Evolutionary conservation across 2,329 filamentous ascomycete genomes (phyloP).

Genomic region (Apiospora sp.): DNA sequence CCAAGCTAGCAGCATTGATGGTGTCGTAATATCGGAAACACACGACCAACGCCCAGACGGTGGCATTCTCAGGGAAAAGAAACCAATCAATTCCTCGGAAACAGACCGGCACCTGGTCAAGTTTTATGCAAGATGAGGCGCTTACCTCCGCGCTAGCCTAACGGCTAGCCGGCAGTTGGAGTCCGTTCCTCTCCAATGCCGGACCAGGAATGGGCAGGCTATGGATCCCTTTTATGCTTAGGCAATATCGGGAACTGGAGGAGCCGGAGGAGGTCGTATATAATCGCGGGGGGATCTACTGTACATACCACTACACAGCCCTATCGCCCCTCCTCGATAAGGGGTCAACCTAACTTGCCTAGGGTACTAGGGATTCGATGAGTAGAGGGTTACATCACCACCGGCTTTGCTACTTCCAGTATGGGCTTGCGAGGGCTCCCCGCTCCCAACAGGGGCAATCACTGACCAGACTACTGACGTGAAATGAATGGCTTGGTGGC

Average conservation of each 20-base stretch:
- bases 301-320: background rate
- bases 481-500: no score
- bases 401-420: background rate
- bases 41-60: background rate
- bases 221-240: background rate
- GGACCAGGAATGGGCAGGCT: background rate
- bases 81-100: background rate
- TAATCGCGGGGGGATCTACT: background rate
- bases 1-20: background rate
- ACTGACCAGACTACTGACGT: no score
- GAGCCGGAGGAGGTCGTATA: background rate
- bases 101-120: background rate
- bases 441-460: no score
- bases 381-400: constrained; percentile 8
- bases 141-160: background rate
- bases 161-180: background rate
- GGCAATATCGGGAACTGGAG: background rate
- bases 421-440: background rate
- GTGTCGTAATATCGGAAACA: background rate
- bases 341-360: background rate
- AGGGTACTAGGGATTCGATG: background rate
- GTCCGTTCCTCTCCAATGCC: background rate
- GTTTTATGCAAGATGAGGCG: background rate
- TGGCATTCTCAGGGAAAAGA: no score
- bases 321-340: background rate